Percentiles rank a stretch among this genome's conserved stretches.
These are phyloP conservation scores for Yamadazyma nakazawae DNA, from an alignment of 805 yeast species.

Conservation along the genomic window DNA sequence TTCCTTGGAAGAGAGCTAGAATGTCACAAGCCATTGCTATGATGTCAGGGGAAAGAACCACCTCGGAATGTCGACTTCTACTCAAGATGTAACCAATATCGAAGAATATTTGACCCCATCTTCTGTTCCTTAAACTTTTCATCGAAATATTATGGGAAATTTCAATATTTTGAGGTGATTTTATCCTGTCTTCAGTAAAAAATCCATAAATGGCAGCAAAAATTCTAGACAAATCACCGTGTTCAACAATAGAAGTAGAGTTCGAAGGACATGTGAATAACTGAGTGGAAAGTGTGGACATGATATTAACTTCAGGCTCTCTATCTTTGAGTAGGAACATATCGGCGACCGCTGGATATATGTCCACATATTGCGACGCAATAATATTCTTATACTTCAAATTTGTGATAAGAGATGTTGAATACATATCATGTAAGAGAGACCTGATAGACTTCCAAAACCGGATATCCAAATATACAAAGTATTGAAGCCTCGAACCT, in stretches of 20 bases:
- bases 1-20: conserved; percentile 69
- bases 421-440: conserved; percentile 59
- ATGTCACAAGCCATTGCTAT: conserved; percentile 63
- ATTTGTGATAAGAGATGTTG: conserved; percentile 62
- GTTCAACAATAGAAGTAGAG: conserved; percentile 57
- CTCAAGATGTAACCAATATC: conserved; percentile 77
- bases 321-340: conserved; percentile 71
- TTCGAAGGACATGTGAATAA: conserved; percentile 86
- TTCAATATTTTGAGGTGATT: conserved; percentile 42
- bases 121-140: conserved; percentile 57
- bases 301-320: conserved; percentile 80
- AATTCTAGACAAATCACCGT: conserved; percentile 62
- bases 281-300: conserved; percentile 76
- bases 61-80: conserved; percentile 55
- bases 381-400: conserved; percentile 52
- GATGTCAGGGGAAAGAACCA: conserved; percentile 44
- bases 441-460: conserved; percentile 64
- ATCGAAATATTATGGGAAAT: conserved; percentile 36
- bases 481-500: conserved; percentile 58
- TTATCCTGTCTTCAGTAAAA: conserved; percentile 51
- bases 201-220: conserved; percentile 62
- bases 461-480: conserved; percentile 64
- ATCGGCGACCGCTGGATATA: conserved; percentile 73
- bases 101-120: conserved; percentile 74
- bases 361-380: conserved; percentile 77